Evolutionary conservation across 257 asterid species (phyloP).

Genomic region (Solanum rostratum): DNA sequence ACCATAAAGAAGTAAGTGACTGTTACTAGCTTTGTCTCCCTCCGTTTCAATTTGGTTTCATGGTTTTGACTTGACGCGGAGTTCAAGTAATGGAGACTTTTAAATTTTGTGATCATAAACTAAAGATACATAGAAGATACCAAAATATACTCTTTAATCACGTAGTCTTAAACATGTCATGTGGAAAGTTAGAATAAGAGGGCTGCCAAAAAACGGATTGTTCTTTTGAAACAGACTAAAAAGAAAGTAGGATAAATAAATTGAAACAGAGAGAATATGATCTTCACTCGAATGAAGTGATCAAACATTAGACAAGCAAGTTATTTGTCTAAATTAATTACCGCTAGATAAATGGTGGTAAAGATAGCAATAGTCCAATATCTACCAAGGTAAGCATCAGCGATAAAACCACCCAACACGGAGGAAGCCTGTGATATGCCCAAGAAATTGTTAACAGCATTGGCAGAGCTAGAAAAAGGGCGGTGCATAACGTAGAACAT

Average conservation of each 20-base stretch:
- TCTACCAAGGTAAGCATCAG: slow-evolving; percentile 95
- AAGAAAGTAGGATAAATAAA: not conserved
- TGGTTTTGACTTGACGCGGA: not conserved
- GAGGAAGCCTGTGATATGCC: slow-evolving; percentile 97
- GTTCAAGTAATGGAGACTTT: not conserved
- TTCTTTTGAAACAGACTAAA: too few species aligned
- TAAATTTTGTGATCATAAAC: not conserved
- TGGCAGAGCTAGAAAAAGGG: slow-evolving; percentile 82
- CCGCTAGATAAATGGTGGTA: slow-evolving; percentile 82
- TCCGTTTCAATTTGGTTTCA: not conserved
- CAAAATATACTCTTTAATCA: not conserved
- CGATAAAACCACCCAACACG: slow-evolving; percentile 87
- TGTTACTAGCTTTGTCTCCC: not conserved
- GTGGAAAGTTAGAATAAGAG: not conserved
- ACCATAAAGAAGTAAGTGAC: slow-evolving; percentile 2
- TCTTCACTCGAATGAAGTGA: not conserved
- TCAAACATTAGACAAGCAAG: not conserved
- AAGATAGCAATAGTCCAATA: slow-evolving; percentile 98
- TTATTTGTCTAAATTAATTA: slow-evolving; percentile 11
- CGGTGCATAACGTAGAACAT: slow-evolving; percentile 96
- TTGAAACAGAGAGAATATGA: not conserved
- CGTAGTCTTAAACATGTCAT: not conserved
- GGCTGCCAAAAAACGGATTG: not conserved
- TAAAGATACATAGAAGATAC: not conserved
- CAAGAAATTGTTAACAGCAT: slow-evolving; percentile 82